Evolutionary conservation across 73 alveolate genomes (phyloP).

Genomic region (Paramecium tetraurelia): DNA sequence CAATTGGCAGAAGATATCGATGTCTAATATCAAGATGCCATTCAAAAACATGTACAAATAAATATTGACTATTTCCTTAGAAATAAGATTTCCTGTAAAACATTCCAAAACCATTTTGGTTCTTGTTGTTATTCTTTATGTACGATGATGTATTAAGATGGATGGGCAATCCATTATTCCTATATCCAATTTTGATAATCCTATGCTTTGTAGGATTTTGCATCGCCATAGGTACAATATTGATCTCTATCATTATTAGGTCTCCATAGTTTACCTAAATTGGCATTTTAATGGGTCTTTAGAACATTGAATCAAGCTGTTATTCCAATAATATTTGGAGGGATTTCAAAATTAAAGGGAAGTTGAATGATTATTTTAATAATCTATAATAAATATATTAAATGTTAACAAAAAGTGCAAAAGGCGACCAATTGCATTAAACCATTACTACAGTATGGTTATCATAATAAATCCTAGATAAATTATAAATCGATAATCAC

Average conservation of each 20-base stretch:
- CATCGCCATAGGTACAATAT: slow-evolving; percentile 38
- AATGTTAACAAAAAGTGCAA: neutral
- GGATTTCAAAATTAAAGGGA: neutral
- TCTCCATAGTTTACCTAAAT: slow-evolving; percentile 48
- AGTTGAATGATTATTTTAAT: slow-evolving; percentile 11
- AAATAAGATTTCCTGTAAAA: slow-evolving; percentile 30
- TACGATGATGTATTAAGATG: slow-evolving; percentile 63
- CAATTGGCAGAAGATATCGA: slow-evolving; percentile 10
- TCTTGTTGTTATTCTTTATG: slow-evolving; percentile 48
- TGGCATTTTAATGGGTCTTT: slow-evolving; percentile 48
- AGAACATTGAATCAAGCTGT: neutral
- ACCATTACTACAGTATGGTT: neutral
- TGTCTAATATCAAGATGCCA: slow-evolving; percentile 19
- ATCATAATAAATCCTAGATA: neutral
- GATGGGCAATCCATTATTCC: slow-evolving; percentile 59
- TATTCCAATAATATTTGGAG: slow-evolving; percentile 39
- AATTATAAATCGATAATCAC: neutral
- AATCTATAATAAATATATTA: neutral
- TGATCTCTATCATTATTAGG: neutral
- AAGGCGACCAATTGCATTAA: neutral
- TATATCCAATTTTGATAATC: slow-evolving; percentile 46
- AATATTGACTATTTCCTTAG: neutral
- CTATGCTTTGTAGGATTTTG: slow-evolving; percentile 54
- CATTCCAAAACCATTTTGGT: slow-evolving; percentile 55
- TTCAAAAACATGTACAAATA: neutral